Base-by-base conservation (phyloP, 371 early-diverging fungal genomes). In the Umbelopsis sp. region DNA sequence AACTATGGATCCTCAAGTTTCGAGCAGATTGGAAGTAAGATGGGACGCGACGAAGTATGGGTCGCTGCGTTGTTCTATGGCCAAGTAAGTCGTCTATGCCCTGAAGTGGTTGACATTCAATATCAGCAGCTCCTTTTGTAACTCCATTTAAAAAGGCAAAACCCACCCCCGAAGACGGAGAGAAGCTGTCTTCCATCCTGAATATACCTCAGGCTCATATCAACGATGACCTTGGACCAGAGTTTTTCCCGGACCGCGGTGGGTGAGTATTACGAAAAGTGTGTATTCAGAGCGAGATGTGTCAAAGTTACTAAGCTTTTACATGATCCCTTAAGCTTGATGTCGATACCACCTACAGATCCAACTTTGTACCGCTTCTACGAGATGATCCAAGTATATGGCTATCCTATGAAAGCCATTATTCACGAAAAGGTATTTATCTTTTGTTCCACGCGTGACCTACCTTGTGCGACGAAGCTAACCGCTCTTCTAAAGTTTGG, bases 21-120 rank as follows among this genome's bases (percentile, higher is more conserved):
- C 74, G 82, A 84, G 25, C 72, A 86, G 35, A 89, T 91, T 63
- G 89, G 84, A 14, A 69, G 79, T 22, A 76, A 78, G 50, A 73
- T 91, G 38, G 82, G 79, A 2, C 83, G 80, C 48, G 84, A 88
- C 72, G 91, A 91, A 74, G 86, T 90, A 0, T 91, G 89, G 80
- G 87, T 86, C 11, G 91, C 91, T 12, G 76, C 89, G 2, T 76
- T 91, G n/a, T 91, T 91, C 70, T 91, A 89, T 72, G 91, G 91
- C 24, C 86, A 87, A 78, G 88, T 85, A 76, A 70, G 25, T 4
- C 1, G 16, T 32, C 57, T 0, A 18, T 35, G 29, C 18, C 4
- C n/a, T 35, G 35, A 24, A 8, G 35, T 16, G 57, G 35, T 35
- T 3, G 14, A 18, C 11, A 12, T 37, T 7, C n/a, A 16, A 10